Base-by-base conservation (phyloP, 1,284 basidiomycete species). In the Sanguinoderma infundibulare region DNA sequence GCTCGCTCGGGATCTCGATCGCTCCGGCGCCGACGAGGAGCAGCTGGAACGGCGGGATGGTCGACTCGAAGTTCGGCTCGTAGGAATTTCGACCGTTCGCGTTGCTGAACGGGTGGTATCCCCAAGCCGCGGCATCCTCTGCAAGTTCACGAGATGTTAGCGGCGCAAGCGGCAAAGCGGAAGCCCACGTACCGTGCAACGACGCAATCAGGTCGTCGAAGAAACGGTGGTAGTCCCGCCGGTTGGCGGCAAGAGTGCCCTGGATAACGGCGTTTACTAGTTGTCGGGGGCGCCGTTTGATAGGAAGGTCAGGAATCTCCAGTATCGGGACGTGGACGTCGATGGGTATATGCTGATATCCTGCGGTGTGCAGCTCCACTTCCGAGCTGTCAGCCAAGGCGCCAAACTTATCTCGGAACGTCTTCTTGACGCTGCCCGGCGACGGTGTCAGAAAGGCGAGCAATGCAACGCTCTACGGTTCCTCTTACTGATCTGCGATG, bases 191-290 rank as follows among this genome's bases (percentile, higher is more conserved):
- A 74, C 70, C 60, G 20, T 68, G 67, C 20, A 78, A 57, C 1
- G 72, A 75, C 6, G 65, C 58, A 14, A 68, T 73, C 34, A 78
- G 60, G 36, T 78, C 74, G 2, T 61, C 52, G 61, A 79, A 78
- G 8, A 78, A 69, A 44, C 70, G 63, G 6, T 61, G 26, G 58
- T 78, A 78, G 62, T 78, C 73, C 26, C 78, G 72, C 22, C 76
- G 71, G 10, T 69, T 69, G 7, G 64, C 32, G 17, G 65, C 64
- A 54, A 78, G 77, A 2, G 68, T 73, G 30, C 77, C 77, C 63
- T 78, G 77, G 24, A 79, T 78, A 54, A 77, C 77, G 5, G 74
- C 77, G 51, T 72, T 72, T 2, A 74, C 72, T 36, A 79, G 70
- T 3, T 62, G 57, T 6, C 71, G 61, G 7, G 62, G 60, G 9